Evolutionary conservation across 345 rosid species (phyloP).

Genomic region (Adansonia digitata): DNA sequence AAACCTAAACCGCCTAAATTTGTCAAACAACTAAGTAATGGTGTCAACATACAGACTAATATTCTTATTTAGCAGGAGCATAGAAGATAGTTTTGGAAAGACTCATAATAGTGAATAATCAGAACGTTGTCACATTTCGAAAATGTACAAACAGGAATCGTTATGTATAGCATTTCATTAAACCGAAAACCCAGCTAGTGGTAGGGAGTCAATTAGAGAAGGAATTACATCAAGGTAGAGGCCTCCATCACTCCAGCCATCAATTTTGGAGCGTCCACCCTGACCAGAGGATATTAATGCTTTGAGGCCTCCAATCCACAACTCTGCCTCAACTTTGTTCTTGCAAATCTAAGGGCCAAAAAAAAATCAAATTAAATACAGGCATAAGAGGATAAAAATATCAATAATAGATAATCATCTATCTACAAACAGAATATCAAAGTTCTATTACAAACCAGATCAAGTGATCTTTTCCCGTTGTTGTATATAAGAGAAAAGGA

Average conservation of each 20-base stretch:
- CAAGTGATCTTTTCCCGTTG: slow-evolving; percentile 81
- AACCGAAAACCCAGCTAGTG: not conserved
- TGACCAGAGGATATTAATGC: slow-evolving; percentile 69
- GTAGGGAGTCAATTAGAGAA: slow-evolving; percentile 6
- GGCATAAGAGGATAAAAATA: slow-evolving; percentile 1
- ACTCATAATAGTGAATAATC: not conserved
- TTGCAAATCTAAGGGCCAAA: slow-evolving; percentile 62
- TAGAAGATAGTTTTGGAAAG: not conserved
- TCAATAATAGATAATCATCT: not conserved
- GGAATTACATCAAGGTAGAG: slow-evolving; percentile 72
- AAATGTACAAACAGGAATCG: not conserved
- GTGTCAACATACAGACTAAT: not conserved
- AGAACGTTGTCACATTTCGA: not conserved
- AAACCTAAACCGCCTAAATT: not conserved
- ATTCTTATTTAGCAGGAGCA: not conserved
- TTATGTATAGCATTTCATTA: not conserved
- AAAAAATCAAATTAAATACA: slow-evolving; percentile 15
- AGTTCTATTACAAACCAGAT: slow-evolving; percentile 69
- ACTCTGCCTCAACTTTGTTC: slow-evolving; percentile 95
- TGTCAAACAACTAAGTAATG: not conserved
- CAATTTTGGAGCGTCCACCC: slow-evolving; percentile 91
- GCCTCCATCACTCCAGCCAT: slow-evolving; percentile 90
- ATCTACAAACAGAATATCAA: slow-evolving; percentile 9
- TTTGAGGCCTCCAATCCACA: slow-evolving; percentile 84
- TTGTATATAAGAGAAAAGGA: slow-evolving; percentile 89